These are phyloP conservation scores for Trametes hirsuta DNA, from an alignment of 1,284 basidiomycete species.

Conservation along the genomic window DNA sequence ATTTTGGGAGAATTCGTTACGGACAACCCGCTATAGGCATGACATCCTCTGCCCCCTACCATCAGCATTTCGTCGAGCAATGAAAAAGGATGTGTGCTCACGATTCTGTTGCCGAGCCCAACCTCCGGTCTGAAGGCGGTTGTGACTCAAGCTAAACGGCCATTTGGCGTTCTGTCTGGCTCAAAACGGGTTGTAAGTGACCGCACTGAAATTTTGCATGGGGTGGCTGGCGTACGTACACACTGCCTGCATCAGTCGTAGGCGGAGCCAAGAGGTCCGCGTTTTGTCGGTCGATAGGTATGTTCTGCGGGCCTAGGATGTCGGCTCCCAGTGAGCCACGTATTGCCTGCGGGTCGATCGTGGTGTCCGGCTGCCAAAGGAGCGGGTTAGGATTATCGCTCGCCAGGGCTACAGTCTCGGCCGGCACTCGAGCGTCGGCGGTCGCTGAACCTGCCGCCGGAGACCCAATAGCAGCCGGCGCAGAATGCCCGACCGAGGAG, in stretches of 20 bases:
- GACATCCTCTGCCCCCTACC: slow-evolving; percentile 42
- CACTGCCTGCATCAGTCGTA: slow-evolving; percentile 61
- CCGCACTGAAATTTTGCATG: neutral
- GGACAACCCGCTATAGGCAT: slow-evolving; percentile 65
- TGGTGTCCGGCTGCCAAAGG: slow-evolving; percentile 31
- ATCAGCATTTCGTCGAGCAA: slow-evolving; percentile 1
- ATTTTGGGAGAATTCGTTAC: slow-evolving; percentile 11
- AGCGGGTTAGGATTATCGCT: slow-evolving; percentile 56
- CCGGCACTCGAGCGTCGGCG: slow-evolving; percentile 7
- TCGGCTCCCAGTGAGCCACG: slow-evolving; percentile 51
- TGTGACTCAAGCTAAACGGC: slow-evolving; percentile 71
- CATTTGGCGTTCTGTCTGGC: slow-evolving; percentile 65
- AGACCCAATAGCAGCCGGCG: slow-evolving; percentile 16
- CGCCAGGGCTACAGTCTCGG: slow-evolving; percentile 47
- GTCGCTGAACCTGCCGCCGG: slow-evolving; percentile 11
- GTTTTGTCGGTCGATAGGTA: slow-evolving; percentile 55
- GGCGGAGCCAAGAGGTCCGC: slow-evolving; percentile 69
- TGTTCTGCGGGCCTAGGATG: slow-evolving; percentile 60
- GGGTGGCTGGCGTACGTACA: slow-evolving; percentile 44
- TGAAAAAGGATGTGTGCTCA: slow-evolving; percentile 28
- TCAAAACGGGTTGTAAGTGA: neutral
- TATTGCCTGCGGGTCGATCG: slow-evolving; percentile 37
- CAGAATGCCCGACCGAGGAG: slow-evolving; percentile 6
- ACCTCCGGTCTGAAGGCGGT: slow-evolving; percentile 70
- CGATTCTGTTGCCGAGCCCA: slow-evolving; percentile 74